Evolutionary conservation across 2,329 filamentous ascomycete genomes (phyloP).

Genomic region (Colletotrichum eleusines): DNA sequence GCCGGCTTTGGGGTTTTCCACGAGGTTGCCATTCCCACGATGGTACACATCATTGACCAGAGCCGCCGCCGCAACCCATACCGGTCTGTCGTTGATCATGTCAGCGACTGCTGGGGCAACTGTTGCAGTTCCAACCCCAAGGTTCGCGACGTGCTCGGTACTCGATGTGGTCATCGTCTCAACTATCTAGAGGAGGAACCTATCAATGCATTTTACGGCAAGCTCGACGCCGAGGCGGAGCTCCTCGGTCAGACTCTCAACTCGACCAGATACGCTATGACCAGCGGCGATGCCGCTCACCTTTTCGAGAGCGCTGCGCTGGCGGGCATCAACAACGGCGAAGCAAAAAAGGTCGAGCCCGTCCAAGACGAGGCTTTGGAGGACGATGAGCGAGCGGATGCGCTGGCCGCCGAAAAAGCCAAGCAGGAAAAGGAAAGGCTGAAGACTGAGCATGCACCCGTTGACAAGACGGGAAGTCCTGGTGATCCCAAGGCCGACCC

Average conservation of each 20-base stretch:
- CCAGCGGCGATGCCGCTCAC: constrained; percentile 26
- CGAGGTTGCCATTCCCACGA: constrained; percentile 50
- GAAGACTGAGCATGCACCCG: constrained; percentile 33
- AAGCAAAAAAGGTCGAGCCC: constrained; percentile 33
- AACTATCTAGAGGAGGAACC: constrained; percentile 40
- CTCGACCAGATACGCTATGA: constrained; percentile 41
- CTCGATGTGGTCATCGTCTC: constrained; percentile 43
- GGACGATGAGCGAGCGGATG: constrained; percentile 39
- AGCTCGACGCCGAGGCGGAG: constrained; percentile 36
- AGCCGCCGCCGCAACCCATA: constrained; percentile 42
- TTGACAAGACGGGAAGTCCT: constrained; percentile 31
- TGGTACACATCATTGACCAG: constrained; percentile 49
- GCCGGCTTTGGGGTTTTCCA: constrained; percentile 46
- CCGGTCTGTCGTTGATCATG: constrained; percentile 38
- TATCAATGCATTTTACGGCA: constrained; percentile 40
- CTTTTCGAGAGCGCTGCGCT: constrained; percentile 39
- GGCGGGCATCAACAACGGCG: constrained; percentile 25
- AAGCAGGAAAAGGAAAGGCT: constrained; percentile 31
- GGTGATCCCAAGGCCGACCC: constrained; percentile 37
- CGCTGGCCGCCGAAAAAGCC: constrained; percentile 25
- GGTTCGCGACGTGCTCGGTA: constrained; percentile 38
- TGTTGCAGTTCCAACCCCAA: constrained; percentile 43
- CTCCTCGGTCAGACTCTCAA: constrained; percentile 39
- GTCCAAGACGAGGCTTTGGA: constrained; percentile 34
- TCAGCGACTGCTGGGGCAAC: constrained; percentile 44